Base-by-base conservation (phyloP, 139 green algal genomes). In the Picochlorum sp. region DNA sequence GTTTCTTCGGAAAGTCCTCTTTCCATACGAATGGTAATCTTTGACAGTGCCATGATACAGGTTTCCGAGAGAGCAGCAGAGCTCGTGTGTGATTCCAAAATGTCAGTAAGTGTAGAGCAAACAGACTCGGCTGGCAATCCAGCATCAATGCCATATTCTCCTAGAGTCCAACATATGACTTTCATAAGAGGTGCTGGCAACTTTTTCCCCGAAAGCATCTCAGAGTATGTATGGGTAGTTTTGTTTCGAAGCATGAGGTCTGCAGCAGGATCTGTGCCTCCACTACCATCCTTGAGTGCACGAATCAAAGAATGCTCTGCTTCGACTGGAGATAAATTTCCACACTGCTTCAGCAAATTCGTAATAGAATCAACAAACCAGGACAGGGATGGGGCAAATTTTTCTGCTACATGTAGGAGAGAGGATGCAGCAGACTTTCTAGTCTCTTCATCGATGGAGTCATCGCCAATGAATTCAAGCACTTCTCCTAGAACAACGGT, bases 361-460 rank as follows among this genome's bases (percentile, higher is more conserved):
- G 85, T 91, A 76, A 97, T 88, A 24, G 84, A 90, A 58, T 86
- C 69, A 20, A 96, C 81, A 79, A 94, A 98, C 92, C 92, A 98
- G 37, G 82, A 57, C 26, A 82, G 87, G 56, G 78, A 83, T 16
- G 92, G 92, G 0, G 92, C 89, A 32, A 16, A n/a, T 26, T 88
- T 84, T 73, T 98, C 92, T 0, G 88, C 88, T 54, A 96, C 79
- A 62, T 93, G 82, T 6, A 65, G 67, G 4, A 96, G 77, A 47
- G 65, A 49, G 30, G 71, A 57, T 51, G 58, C 77, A 0, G 76
- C 74, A 21, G 74, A 73, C 14, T 41, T 54, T 30, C 77, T 79
- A 6, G 67, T 60, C 9, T 70, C 67, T 20, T 90, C 80, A 73
- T 94, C 90, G 14, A 34, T n/a, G 3, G 51, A 38, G 23, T 30